Base-by-base conservation (phyloP, 495 filamentous ascomycete species). In the Usnea hakonensis region DNA sequence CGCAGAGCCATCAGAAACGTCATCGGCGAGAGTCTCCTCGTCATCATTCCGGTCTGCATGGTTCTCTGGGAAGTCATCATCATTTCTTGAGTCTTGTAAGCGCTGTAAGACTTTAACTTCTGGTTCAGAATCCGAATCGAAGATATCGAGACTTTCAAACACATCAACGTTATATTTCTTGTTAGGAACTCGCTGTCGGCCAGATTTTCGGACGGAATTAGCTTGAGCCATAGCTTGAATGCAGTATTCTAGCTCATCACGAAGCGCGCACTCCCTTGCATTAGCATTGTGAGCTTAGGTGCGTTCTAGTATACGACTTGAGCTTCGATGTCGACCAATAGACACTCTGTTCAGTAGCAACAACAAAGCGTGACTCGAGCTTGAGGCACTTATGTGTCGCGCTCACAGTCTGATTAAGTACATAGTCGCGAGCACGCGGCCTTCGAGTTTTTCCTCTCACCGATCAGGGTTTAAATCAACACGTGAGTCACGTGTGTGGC, bases 131-230 rank as follows among this genome's bases (percentile, higher is more conserved):
- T 67, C 67, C 23, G 63, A 64, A 28, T 37, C 54, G 9, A 71
- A 37, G 19, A 68, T 62, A 33, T 59, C 60, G 8, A 70, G 61
- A 28, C 50, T 54, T 30, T 67, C 60, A 36, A 69, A 63, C 19
- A 43, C 44, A 48, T 71, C 68, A 35, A 33, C 44, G 6, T 43
- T 43, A 56, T 70, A 70, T 43, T 65, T 68, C n/a, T 48, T 62
- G 41, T 68, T 71, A 14, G 68, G 61, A 13, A 67, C 38, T 50
- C 68, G 65, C 44, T 66, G 50, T 48, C 69, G 61, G 19, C 68
- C 68, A n/a, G 69, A 71, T 52, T 54, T 68, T 43, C 69, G 48
- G 28, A 61, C 48, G 30, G 67, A 35, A 13, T 41, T 23, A 35
- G 37, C 13, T 19, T 61, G 35, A 50, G 40, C 53, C 60, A 62